Evolutionary conservation across 306 rosid species (phyloP).

Genomic region (Sphenostylis stenocarpa): DNA sequence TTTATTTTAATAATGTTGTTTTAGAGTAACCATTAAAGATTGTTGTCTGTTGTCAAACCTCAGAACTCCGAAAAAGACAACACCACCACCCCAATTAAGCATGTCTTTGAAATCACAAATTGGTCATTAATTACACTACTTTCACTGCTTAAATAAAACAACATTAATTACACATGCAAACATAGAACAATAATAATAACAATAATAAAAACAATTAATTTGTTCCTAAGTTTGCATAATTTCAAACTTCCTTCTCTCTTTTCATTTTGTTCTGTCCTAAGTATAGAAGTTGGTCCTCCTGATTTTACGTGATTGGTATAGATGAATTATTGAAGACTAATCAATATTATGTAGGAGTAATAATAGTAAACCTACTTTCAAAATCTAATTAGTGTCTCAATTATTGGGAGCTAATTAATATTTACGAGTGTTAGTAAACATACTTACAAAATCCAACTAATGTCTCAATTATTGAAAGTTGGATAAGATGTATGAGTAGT

Average conservation of each 20-base stretch:
- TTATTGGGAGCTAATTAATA: too few species aligned
- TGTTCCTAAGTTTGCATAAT: not conserved
- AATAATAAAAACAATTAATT: not conserved
- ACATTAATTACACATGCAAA: not conserved
- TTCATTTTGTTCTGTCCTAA: not conserved
- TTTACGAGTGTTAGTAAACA: too few species aligned
- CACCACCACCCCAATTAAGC: not conserved
- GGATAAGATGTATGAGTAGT: too few species aligned
- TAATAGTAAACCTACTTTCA: too few species aligned
- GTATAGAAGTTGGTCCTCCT: not conserved
- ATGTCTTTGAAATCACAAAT: conserved; percentile 12
- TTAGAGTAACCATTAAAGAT: conserved; percentile 2
- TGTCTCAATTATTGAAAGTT: too few species aligned
- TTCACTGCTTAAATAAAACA: conserved; percentile 17
- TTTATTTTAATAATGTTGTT: not conserved
- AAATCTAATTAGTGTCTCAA: too few species aligned
- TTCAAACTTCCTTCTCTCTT: not conserved
- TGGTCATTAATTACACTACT: not conserved
- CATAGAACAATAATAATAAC: not conserved
- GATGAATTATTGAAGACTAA: not conserved
- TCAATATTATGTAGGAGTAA: too few species aligned
- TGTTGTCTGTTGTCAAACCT: conserved; percentile 25
- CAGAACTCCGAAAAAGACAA: conserved; percentile 19
- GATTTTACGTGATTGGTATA: not conserved
- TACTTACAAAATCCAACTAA: too few species aligned